Base-by-base conservation (phyloP, 345 rosid species). In the Linum trigynum region DNA sequence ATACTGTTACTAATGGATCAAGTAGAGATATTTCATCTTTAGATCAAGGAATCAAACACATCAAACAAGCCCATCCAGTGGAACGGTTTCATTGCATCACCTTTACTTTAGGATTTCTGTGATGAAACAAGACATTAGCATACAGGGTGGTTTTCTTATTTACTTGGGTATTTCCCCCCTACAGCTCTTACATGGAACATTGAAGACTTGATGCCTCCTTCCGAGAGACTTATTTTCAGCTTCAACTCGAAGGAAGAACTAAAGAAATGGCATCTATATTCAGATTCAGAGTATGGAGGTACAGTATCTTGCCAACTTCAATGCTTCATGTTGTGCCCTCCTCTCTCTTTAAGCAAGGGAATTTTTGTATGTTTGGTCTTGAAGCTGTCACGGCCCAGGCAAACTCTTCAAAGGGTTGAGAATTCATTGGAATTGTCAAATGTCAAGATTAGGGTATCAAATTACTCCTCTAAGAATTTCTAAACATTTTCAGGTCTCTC, bases 251-350 rank as follows among this genome's bases (percentile, higher is more conserved):
- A 74, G 78, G 89, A 89, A 63, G 91, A 92, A 75, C 75, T 92
- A 9, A 90, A 83, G 55, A 85, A 73, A 72, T 90, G 98, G 98
- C 97, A 92, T 80, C 76, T 90, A 2, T 90, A 86, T 78, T 90
- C 98, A 2, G 98, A 90, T 78, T 84, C 97, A 61, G 94, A 90
- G 72, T 92, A 76, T 73, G 98, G 97, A 79, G 97, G 98, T 92
- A 83, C 43, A 9, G 45, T 65, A 53, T 17, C 6, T 41, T n/a
- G 36, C 16, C 41, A 65, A 16, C 55, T n/a, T 65, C 17, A 48
- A 2, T 59, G 5, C 38, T 40, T 63, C 38, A n/a, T 56, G 11
- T 12, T 23, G 32, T 23, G 32, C 32, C 32, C 32, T 57, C 38
- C 38, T 5, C 38, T 57, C 36, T 57, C 7, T 23, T 5, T 3